phyloP scores from a whole-genome alignment of 2,329 filamentous ascomycete genomes.

The Xylaria sp. region DNA sequence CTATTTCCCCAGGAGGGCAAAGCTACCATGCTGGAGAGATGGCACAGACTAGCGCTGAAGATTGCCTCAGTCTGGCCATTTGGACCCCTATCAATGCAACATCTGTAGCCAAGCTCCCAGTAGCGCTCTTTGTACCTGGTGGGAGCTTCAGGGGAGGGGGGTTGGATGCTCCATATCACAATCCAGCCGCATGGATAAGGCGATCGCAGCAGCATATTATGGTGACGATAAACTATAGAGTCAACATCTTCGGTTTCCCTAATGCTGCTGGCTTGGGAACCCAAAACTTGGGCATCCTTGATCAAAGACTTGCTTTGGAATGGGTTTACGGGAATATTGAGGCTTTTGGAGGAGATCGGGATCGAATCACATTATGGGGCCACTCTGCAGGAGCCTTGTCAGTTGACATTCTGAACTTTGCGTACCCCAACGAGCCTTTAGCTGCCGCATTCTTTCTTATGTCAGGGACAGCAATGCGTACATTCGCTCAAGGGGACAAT shows the following conservation, averaged over 20 bases:
- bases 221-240: slow-evolving; percentile 44
- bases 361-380: slow-evolving; percentile 35
- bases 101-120: slow-evolving; percentile 31
- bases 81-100: slow-evolving; percentile 40
- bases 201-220: slow-evolving; percentile 41
- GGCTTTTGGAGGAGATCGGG: slow-evolving; percentile 42
- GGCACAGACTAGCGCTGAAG: slow-evolving; percentile 40
- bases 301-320: slow-evolving; percentile 45
- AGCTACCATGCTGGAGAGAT: slow-evolving; percentile 33
- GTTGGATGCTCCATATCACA: slow-evolving; percentile 34
- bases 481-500: slow-evolving; percentile 33
- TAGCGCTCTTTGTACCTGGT: slow-evolving; percentile 36
- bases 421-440: slow-evolving; percentile 31
- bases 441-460: slow-evolving; percentile 35
- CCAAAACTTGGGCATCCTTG: slow-evolving; percentile 42
- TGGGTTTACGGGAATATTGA: slow-evolving; percentile 46
- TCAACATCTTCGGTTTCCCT: slow-evolving; percentile 47
- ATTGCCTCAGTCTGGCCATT: slow-evolving; percentile 45
- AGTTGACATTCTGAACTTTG: slow-evolving; percentile 35
- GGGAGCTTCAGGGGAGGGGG: slow-evolving; percentile 37
- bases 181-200: slow-evolving; percentile 35
- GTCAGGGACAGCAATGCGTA: slow-evolving; percentile 34
- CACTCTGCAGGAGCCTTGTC: slow-evolving; percentile 36
- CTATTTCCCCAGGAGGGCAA: slow-evolving; percentile 27
- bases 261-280: slow-evolving; percentile 38